Percentiles rank a stretch among this genome's conserved stretches.
These are phyloP conservation scores for Trebouxia sp. DNA, from an alignment of 139 green algal species.

Conservation along the genomic window DNA sequence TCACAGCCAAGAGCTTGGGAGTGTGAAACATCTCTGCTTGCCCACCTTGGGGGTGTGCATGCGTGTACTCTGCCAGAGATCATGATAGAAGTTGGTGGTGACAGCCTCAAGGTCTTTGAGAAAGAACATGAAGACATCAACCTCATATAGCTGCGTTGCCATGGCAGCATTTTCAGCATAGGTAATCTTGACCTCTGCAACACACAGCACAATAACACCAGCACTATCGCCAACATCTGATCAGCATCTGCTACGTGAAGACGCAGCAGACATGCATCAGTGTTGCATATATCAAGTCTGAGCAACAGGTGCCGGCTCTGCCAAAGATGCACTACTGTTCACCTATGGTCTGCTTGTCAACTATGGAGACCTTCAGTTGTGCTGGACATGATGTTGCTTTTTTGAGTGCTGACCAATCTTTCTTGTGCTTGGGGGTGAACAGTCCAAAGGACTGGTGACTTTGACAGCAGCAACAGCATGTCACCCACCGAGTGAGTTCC, in stretches of 20 bases:
- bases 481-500: background rate
- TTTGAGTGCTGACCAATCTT: constrained; percentile 6
- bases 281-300: too few species aligned
- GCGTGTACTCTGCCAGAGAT: constrained; percentile 30
- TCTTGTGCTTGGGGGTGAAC: background rate
- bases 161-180: constrained; percentile 3
- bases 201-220: too few species aligned
- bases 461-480: constrained; percentile 9
- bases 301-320: too few species aligned
- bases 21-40: too few species aligned
- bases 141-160: constrained; percentile 15
- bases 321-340: background rate
- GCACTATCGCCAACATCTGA: too few species aligned
- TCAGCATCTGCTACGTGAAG: too few species aligned
- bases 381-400: background rate
- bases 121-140: constrained; percentile 32
- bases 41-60: constrained; percentile 36
- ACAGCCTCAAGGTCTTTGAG: constrained; percentile 29
- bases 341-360: background rate
- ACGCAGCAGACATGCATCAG: too few species aligned
- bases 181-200: constrained; percentile 32
- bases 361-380: constrained; percentile 6
- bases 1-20: too few species aligned
- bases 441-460: background rate
- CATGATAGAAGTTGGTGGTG: constrained; percentile 19